phyloP scores from a whole-genome alignment of 768 basidiomycete genomes.

The Phallus indusiatus region DNA sequence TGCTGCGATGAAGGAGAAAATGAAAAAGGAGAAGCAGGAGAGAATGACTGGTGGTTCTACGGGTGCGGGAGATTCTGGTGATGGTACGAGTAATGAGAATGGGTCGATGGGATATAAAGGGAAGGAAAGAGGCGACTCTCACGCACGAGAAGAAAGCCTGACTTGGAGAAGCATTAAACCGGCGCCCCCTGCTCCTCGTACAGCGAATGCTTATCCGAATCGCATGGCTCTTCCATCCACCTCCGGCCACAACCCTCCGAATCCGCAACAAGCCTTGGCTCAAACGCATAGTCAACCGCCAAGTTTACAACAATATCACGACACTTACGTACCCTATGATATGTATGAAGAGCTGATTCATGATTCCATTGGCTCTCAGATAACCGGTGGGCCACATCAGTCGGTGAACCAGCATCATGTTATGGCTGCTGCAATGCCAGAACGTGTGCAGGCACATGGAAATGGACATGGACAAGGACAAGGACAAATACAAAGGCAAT shows the following conservation, averaged over 20 bases:
- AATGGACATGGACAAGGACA: no score
- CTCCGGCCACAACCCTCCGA: neutral
- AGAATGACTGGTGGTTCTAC: neutral
- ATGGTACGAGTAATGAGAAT: neutral
- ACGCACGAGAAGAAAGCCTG: neutral
- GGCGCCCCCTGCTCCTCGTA: neutral
- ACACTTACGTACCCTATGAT: neutral
- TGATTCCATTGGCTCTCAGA: neutral
- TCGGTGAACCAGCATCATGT: no score
- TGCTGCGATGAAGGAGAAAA: neutral
- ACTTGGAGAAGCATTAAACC: neutral
- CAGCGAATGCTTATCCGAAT: neutral
- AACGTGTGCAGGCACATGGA: no score
- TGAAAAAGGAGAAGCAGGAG: neutral
- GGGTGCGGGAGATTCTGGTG: neutral
- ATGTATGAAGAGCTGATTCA: neutral
- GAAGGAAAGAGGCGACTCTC: neutral
- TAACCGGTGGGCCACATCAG: no score
- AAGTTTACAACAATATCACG: neutral
- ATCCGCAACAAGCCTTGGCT: neutral
- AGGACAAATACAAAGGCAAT: no score
- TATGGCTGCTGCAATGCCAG: no score
- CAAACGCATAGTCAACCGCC: neutral
- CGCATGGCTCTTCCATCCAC: neutral
- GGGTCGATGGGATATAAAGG: neutral